Conservation (phyloP, 2,329 filamentous ascomycete species). For the Cytospora chrysosperma region DNA sequence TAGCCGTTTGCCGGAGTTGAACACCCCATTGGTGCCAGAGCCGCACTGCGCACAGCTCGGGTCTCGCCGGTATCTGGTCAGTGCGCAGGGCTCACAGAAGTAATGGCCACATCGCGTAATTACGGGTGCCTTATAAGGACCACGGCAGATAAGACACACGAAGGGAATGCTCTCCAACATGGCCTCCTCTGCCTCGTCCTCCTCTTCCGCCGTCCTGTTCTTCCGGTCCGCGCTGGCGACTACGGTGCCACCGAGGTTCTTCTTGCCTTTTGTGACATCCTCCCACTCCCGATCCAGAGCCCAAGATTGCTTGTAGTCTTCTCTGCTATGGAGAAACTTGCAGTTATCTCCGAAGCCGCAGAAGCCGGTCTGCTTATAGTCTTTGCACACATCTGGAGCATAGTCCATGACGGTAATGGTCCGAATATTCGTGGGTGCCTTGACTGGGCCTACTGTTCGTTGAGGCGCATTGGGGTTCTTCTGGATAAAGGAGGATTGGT, state of each 20-base stretch:
- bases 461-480: constrained; percentile 74
- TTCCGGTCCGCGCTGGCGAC: constrained; percentile 58
- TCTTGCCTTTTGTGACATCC: constrained; percentile 70
- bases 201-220: constrained; percentile 32
- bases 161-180: constrained; percentile 84
- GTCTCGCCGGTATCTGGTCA: constrained; percentile 82
- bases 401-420: constrained; percentile 90
- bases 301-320: constrained; percentile 89
- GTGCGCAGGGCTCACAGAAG: constrained; percentile 88
- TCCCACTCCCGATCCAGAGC: constrained; percentile 96
- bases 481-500: constrained; percentile 71
- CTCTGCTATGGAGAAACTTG: constrained; percentile 75
- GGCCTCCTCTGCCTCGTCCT: constrained; percentile 61
- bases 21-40: constrained; percentile 81
- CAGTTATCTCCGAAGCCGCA: constrained; percentile 71
- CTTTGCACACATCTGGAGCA: constrained; percentile 91
- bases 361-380: constrained; percentile 58
- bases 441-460: constrained; percentile 77
- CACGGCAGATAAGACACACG: constrained; percentile 82
- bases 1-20: constrained; percentile 82
- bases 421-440: constrained; percentile 84
- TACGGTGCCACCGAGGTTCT: constrained; percentile 58
- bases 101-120: constrained; percentile 93
- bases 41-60: constrained; percentile 86
- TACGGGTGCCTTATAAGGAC: constrained; percentile 75